Base-by-base conservation (phyloP, 2,329 filamentous ascomycete species). In the Aschersonia sp. region DNA sequence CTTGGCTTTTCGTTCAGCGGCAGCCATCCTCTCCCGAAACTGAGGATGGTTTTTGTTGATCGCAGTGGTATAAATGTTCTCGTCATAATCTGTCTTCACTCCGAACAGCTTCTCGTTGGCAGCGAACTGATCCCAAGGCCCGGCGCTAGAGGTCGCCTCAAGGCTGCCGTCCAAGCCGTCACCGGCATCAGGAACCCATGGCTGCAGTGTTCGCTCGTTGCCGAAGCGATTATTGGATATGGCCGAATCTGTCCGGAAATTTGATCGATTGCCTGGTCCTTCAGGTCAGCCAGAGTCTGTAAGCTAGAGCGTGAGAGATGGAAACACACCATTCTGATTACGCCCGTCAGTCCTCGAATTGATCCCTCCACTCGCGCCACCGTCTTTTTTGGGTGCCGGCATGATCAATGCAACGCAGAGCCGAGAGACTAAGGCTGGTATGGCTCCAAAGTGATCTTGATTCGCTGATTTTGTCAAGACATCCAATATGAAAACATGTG, bases 51-150 rank as follows among this genome's bases (percentile, higher is more conserved):
- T 85, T 58, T 81, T 87, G 65, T 98, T 80, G 59, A 98, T 94
- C 41, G 78, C 69, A 8, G 92, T 98, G 1, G 92, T 98, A 68
- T 98, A 98, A 42, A 92, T 79, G 56, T 86, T 88, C 66, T 97
- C 92, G 59, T 97, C 81, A 61, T 97, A 98, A 57, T 88, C 87
- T 46, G 85, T 92, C 64, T 80, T 87, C 40, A 94, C 68, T 37
- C 92, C 92, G 60, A 95, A 97, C 32, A 87, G 78, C 48, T 80
- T 76, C 65, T 94, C 86, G 59, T 97, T 97, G 52, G 78, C 82
- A 49, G 86, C 85, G 59, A 98, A 98, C 63, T 98, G 92, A 62
- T 98, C 90, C 92, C 92, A 98, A 8, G 67, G 70, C 6, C 67
- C 69, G 12, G 65, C 58, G 46, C 61, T 64, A n/a, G 61, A 56